Percentiles rank a stretch among this genome's conserved stretches.
These are phyloP conservation scores for Hanseniaspora hatyaiensis DNA, from an alignment of 805 yeast species.

Conservation along the genomic window DNA sequence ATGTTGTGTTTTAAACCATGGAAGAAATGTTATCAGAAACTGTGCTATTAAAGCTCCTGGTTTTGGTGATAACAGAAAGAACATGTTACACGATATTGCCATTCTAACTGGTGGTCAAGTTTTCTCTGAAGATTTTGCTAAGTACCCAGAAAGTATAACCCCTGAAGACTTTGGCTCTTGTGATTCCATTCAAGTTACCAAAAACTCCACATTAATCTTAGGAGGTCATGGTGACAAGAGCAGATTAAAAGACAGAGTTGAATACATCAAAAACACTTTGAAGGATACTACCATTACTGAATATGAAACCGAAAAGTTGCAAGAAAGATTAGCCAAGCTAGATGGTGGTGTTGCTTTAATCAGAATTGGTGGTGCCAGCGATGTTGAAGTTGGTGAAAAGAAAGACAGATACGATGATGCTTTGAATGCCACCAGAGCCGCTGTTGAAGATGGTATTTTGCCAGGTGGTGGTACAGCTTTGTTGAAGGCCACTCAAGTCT, in stretches of 20 bases:
- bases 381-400: conserved; percentile 98
- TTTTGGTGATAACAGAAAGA: conserved; percentile 96
- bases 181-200: conserved; percentile 83
- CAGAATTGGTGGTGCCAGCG: conserved; percentile 94
- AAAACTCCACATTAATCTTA: conserved; percentile 87
- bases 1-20: conserved; percentile 91
- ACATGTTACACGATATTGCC: conserved; percentile 90
- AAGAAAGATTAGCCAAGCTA: conserved; percentile 92
- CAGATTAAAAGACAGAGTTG: conserved; percentile 72
- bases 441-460: conserved; percentile 94
- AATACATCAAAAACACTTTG: conserved; percentile 77
- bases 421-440: conserved; percentile 95
- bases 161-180: conserved; percentile 80
- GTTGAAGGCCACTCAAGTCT: conserved; percentile 72
- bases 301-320: conserved; percentile 92
- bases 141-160: conserved; percentile 91
- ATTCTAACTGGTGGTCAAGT: conserved; percentile 85
- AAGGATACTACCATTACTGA: conserved; percentile 61
- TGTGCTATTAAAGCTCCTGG: conserved; percentile 98
- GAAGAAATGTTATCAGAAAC: conserved; percentile 96
- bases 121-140: conserved; percentile 79
- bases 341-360: conserved; percentile 98
- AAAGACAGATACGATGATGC: conserved; percentile 99
- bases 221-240: conserved; percentile 88
- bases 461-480: conserved; percentile 99